These are phyloP conservation scores for Porcisia deanei DNA, from an alignment of 208 protist species.

Conservation along the genomic window DNA sequence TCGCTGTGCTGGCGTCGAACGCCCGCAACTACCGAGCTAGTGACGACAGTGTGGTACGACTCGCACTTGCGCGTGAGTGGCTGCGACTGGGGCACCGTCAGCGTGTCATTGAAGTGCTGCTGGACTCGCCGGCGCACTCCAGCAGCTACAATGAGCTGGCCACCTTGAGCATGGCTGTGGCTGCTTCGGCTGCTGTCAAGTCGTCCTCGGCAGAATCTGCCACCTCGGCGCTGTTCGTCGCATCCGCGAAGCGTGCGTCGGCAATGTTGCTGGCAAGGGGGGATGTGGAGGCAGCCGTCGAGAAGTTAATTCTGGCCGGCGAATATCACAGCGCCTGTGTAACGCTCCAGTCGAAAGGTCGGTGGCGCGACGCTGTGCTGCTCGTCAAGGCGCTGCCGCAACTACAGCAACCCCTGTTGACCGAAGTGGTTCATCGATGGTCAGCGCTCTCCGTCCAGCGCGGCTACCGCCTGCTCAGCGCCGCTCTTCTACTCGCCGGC, in stretches of 20 bases:
- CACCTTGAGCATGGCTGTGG: slow-evolving; percentile 65
- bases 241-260: slow-evolving; percentile 56
- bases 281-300: slow-evolving; percentile 68
- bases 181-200: slow-evolving; percentile 30
- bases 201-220: slow-evolving; percentile 19
- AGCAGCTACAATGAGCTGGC: slow-evolving; percentile 58
- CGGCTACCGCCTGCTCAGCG: slow-evolving; percentile 52
- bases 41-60: slow-evolving; percentile 45
- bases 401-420: slow-evolving; percentile 7
- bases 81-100: slow-evolving; percentile 51
- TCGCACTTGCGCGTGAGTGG: slow-evolving; percentile 58
- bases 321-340: slow-evolving; percentile 64
- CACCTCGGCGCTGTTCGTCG: slow-evolving; percentile 40
- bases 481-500: slow-evolving; percentile 45
- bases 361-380: slow-evolving; percentile 63
- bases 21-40: slow-evolving; percentile 32
- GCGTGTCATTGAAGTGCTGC: slow-evolving; percentile 67
- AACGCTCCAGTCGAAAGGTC: slow-evolving; percentile 63
- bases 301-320: slow-evolving; percentile 70
- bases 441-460: slow-evolving; percentile 53
- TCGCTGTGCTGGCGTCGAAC: slow-evolving; percentile 29
- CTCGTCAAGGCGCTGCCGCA: slow-evolving; percentile 44
- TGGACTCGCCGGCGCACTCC: slow-evolving; percentile 63
- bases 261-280: slow-evolving; percentile 70
- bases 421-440: slow-evolving; percentile 56